Base-by-base conservation (phyloP, 2,329 filamentous ascomycete genomes). In the Talaromyces rugulosus region DNA sequence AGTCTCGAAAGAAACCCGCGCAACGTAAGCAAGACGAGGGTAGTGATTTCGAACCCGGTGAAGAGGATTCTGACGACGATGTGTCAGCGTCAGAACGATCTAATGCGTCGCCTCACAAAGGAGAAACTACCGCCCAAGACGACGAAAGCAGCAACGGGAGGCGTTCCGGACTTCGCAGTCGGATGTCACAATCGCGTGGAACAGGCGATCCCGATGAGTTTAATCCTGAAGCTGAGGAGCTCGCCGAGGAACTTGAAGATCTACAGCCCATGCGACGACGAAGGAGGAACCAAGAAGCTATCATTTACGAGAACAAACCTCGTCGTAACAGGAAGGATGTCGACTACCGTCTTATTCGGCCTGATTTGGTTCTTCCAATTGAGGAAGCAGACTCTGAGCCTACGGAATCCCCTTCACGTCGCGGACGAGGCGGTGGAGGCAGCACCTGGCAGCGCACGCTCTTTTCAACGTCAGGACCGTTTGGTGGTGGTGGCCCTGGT, bases 391-490 rank as follows among this genome's bases (percentile, higher is more conserved):
- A 85, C 53, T 85, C 88, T 55, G 86, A 87, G 61, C 57, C 59
- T 53, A 58, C 57, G 52, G 85, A 90, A 7, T 89, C 89, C 3
- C 87, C 89, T 42, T 85, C 87, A 27, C 87, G 88, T 61, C 85
- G 86, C 64, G 86, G 86, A 66, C 86, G 89, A 54, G 85, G 87
- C 36, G 87, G 83, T 42, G 83, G 80, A 33, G 79, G 80, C 11
- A 72, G 76, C 53, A 78, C 78, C 51, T 92, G 88, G 87, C 91
- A 94, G 72, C 89, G 92, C 56, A 91, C 85, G 62, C 82, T 98
- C 34, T 94, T 96, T 76, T 92, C 92, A 27, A 96, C 92, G 0
- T 91, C 89, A 72, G 95, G 95, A 8, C 95, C 95, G 2, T 98
- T 99, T 75, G 95, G 95, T 50, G 90, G 90, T 53, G 87, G 88